phyloP scores from a whole-genome alignment of 192 early-diverging fungal species.

The Entophlyctis luteolus region DNA sequence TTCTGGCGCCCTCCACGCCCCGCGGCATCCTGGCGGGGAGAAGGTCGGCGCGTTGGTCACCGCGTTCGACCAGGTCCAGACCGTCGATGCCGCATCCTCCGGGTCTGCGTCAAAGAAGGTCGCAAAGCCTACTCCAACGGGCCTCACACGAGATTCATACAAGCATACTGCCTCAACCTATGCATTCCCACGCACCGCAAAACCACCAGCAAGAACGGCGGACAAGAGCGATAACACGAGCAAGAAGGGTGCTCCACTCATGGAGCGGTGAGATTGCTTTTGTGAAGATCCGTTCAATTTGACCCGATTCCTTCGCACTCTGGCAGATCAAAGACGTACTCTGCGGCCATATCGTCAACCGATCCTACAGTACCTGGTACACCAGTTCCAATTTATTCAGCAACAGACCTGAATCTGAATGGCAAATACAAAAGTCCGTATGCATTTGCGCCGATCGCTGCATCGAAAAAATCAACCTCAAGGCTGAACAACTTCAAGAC shows the following conservation, averaged over 20 bases:
- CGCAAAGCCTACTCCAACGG: no score
- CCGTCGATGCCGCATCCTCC: background rate
- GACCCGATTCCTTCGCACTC: no score
- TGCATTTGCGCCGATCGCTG: background rate
- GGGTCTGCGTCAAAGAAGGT: background rate
- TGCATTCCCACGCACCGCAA: slow-evolving; percentile 10
- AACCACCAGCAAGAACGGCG: no score
- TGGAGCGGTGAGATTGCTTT: no score
- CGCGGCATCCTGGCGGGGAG: no score
- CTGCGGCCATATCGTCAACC: no score
- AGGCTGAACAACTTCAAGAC: no score
- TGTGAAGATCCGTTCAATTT: no score
- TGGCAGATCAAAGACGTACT: no score
- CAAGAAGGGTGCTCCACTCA: no score
- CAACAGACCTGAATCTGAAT: slow-evolving; percentile 4
- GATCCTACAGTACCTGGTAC: background rate
- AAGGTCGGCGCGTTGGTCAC: slow-evolving; percentile 10
- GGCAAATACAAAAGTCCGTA: slow-evolving; percentile 15
- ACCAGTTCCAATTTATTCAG: background rate
- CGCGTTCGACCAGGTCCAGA: slow-evolving; percentile 12
- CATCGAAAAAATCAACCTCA: background rate
- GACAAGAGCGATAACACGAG: no score
- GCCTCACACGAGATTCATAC: slow-evolving; percentile 12
- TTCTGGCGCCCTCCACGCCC: no score
- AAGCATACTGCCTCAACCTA: background rate